Conservation (phyloP, 352 stramenopile species). For the Pythium plurisporium region DNA sequence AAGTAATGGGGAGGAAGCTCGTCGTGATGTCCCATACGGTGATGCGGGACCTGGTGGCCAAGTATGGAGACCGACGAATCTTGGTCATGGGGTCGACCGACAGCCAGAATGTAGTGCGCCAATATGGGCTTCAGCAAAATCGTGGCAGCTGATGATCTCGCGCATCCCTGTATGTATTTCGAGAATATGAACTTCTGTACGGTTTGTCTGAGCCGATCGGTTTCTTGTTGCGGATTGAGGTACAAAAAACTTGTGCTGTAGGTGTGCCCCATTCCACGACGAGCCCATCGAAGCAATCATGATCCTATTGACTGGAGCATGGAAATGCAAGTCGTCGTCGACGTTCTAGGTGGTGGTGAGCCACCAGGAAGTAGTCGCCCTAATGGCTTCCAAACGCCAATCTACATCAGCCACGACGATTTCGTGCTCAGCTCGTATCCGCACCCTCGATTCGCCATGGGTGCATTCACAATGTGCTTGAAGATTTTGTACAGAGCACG, state of each 20-base stretch:
- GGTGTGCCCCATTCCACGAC: slow-evolving; percentile 42
- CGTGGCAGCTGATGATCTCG: slow-evolving; percentile 67
- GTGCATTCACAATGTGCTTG: slow-evolving; percentile 75
- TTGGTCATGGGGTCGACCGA: slow-evolving; percentile 85
- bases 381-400: slow-evolving; percentile 59
- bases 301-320: slow-evolving; percentile 86
- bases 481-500: slow-evolving; percentile 67
- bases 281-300: slow-evolving; percentile 86
- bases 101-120: slow-evolving; percentile 56
- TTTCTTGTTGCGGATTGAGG: no score
- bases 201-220: no score
- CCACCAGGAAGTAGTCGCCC: slow-evolving; percentile 53
- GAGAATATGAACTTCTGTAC: slow-evolving; percentile 60
- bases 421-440: slow-evolving; percentile 85
- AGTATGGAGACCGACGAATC: slow-evolving; percentile 72
- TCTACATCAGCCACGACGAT: slow-evolving; percentile 87
- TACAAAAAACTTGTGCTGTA: no score
- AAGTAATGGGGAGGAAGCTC: slow-evolving; percentile 62
- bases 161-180: slow-evolving; percentile 79
- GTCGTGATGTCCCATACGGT: slow-evolving; percentile 88
- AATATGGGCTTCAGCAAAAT: slow-evolving; percentile 86
- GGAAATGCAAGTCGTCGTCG: slow-evolving; percentile 85
- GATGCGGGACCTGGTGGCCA: slow-evolving; percentile 72
- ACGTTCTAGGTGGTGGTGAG: slow-evolving; percentile 84
- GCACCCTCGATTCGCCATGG: slow-evolving; percentile 79